Evolutionary conservation across 1,284 basidiomycete genomes (phyloP).

Genomic region (Cutaneotrichosporon dermatis): DNA sequence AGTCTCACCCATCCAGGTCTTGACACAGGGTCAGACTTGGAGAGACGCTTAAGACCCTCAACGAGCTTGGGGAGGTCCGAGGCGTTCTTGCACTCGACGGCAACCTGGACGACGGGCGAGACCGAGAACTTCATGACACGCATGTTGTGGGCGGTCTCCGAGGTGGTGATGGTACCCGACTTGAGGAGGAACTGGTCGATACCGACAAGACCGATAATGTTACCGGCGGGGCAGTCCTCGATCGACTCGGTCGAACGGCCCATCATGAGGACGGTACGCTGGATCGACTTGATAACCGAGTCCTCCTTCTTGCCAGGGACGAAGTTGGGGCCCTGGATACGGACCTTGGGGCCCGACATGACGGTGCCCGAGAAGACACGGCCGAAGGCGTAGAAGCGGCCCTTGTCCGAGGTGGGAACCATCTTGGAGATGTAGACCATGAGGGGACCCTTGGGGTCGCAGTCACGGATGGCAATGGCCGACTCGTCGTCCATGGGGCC

Average conservation of each 20-base stretch:
- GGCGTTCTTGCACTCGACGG: constrained; percentile 99
- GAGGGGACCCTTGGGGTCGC: constrained; percentile 93
- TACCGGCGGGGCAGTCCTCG: constrained; percentile 98
- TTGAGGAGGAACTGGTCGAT: constrained; percentile 99
- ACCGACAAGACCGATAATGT: constrained; percentile 99
- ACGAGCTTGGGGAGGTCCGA: constrained; percentile 98
- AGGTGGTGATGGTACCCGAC: constrained; percentile 94
- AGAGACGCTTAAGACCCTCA: constrained; percentile 99
- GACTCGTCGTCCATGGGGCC: constrained; percentile 99
- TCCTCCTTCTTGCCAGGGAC: constrained; percentile 98
- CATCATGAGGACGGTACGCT: constrained; percentile 99
- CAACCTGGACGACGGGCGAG: constrained; percentile 98
- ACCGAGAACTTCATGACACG: constrained; percentile 99
- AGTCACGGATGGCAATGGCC: constrained; percentile 97
- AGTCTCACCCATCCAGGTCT: constrained; percentile 86
- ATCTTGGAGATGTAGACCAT: constrained; percentile 99
- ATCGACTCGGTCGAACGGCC: constrained; percentile 98
- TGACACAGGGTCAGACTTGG: constrained; percentile 99
- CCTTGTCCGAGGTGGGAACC: constrained; percentile 99
- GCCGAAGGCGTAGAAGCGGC: constrained; percentile 99
- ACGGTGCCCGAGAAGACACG: constrained; percentile 99
- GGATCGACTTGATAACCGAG: constrained; percentile 95
- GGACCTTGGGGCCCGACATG: constrained; percentile 94
- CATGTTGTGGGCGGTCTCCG: constrained; percentile 99
- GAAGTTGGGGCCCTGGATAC: constrained; percentile 99